Evolutionary conservation across 345 rosid genomes (phyloP).

Genomic region (Eucalyptus caleyi): DNA sequence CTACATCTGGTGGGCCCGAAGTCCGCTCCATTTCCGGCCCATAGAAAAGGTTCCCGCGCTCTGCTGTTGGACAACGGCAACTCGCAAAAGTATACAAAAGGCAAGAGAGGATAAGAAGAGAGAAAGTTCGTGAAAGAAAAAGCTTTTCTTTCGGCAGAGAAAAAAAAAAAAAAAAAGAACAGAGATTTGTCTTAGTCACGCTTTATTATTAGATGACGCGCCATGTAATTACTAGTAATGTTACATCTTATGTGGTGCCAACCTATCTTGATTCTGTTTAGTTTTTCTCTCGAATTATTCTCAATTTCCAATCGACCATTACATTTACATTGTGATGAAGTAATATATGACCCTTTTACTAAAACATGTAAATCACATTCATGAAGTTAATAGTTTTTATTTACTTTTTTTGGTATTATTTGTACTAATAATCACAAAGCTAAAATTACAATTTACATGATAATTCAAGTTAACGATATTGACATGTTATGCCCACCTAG

Average conservation of each 20-base stretch:
- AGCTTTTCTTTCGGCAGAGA: neutral
- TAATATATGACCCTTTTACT: neutral
- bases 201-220: neutral
- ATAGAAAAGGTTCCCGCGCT: neutral
- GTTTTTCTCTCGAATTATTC: neutral
- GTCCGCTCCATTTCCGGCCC: neutral
- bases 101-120: neutral
- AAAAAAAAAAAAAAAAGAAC: neutral
- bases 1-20: neutral
- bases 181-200: neutral
- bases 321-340: neutral
- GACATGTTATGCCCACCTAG: neutral
- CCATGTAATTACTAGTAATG: neutral
- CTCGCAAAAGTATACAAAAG: neutral
- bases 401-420: neutral
- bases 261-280: neutral
- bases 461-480: neutral
- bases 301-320: neutral
- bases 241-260: neutral
- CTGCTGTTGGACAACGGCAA: neutral
- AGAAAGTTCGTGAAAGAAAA: neutral
- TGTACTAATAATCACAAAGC: neutral
- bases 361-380: neutral
- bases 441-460: neutral
- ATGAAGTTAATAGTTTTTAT: neutral